Conservation (phyloP, 176 grass and related monocot genomes). For the Musa acuminata region DNA sequence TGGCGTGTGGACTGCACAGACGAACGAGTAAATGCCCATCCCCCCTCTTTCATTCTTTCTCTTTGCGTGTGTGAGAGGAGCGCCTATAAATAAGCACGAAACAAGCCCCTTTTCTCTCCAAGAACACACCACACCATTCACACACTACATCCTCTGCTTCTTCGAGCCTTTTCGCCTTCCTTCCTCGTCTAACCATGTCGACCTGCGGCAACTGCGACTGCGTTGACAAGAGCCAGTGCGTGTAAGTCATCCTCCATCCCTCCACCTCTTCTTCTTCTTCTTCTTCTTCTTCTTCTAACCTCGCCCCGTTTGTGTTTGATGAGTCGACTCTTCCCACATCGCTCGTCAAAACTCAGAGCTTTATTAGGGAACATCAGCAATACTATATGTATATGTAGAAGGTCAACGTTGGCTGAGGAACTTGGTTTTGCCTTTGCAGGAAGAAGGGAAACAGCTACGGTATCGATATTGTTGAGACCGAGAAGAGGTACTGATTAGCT, state of each 20-base stretch:
- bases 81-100: neutral
- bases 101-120: neutral
- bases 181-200: conserved; percentile 40
- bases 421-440: conserved; percentile 22
- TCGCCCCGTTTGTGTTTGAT: no score
- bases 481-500: conserved; percentile 33
- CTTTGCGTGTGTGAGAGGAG: no score
- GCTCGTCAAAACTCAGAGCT: no score
- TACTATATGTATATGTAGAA: no score
- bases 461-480: conserved; percentile 30
- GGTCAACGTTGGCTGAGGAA: no score
- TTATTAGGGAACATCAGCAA: no score
- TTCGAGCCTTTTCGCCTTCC: neutral
- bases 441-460: conserved; percentile 69
- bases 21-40: no score
- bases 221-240: conserved; percentile 60
- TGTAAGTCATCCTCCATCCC: conserved; percentile 23
- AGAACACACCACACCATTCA: neutral
- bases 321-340: no score
- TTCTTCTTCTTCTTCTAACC: no score
- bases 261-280: no score
- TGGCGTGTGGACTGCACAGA: no score
- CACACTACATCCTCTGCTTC: neutral
- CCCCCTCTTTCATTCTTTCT: no score
- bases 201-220: conserved; percentile 87